These are phyloP conservation scores for Luffa acutangula DNA, from an alignment of 306 rosid species.

Conservation along the genomic window DNA sequence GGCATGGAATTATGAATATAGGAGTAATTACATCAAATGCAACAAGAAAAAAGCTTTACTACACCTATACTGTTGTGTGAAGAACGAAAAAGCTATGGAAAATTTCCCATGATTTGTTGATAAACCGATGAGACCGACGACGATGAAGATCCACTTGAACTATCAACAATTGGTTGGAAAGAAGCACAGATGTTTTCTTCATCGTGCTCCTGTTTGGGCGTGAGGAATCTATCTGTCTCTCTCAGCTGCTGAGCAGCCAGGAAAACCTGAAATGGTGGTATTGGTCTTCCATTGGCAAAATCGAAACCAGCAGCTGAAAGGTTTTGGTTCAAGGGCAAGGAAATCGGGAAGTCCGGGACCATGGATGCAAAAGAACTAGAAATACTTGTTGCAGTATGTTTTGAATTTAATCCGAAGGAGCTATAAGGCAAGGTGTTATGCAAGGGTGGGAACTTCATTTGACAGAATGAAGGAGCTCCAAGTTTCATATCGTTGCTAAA, in stretches of 20 bases:
- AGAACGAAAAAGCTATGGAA: slow-evolving; percentile 10
- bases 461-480: slow-evolving; percentile 45
- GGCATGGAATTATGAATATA: background rate
- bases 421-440: slow-evolving; percentile 35
- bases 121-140: slow-evolving; percentile 29
- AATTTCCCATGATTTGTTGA: slow-evolving; percentile 40
- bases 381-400: slow-evolving; percentile 22
- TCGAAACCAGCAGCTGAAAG: slow-evolving; percentile 32
- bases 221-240: slow-evolving; percentile 33
- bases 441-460: slow-evolving; percentile 43
- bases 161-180: slow-evolving; percentile 32
- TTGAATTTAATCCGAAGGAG: slow-evolving; percentile 33
- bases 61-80: slow-evolving; percentile 10
- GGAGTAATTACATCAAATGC: background rate
- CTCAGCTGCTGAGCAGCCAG: slow-evolving; percentile 50
- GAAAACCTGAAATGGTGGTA: slow-evolving; percentile 35
- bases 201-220: slow-evolving; percentile 61
- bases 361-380: slow-evolving; percentile 27
- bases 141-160: slow-evolving; percentile 29
- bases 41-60: background rate
- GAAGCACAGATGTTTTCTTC: slow-evolving; percentile 34
- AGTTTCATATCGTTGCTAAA: slow-evolving; percentile 39
- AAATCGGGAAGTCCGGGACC: slow-evolving; percentile 51
- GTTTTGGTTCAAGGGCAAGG: slow-evolving; percentile 43
- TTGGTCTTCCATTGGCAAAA: slow-evolving; percentile 28